Base-by-base conservation (phyloP, 164 flowering plant species). In the Dillenia suffruticosa region DNA sequence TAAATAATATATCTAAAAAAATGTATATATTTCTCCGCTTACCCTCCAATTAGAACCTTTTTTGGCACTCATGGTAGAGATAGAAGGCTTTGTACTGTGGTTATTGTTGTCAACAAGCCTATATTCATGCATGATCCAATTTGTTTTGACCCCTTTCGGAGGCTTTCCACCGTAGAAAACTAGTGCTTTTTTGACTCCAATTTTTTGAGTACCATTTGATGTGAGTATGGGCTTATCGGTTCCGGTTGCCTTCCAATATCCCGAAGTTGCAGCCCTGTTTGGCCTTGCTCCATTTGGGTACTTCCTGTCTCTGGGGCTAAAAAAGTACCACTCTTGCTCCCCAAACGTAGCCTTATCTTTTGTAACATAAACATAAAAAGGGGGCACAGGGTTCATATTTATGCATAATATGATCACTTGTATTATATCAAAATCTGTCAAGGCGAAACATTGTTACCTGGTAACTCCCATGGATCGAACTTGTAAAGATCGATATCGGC, bases 391-490 rank as follows among this genome's bases (percentile, higher is more conserved):
- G 5, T 6, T 4, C 40, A 32, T 32, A 32, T 32, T 6, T 32
- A 32, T 32, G 40, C 40, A 32, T 32, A 32, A 4, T 26, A 32
- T 32, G 40, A 32, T 32, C 40, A 32, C 40, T 32, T 4, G 6
- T 4, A 32, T 32, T 4, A 32, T 32, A 7, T 32, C 40, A 32
- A 32, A 32, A 32, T 32, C 40, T 5, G 40, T 32, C 40, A 32
- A 32, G 40, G 7, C 4, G 40, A 58, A 12, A 17, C 40, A 22
- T 17, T 16, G 12, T 49, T 69, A 69, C 71, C 66, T 22, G 88
- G 88, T 1, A 83, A 76, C 68, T 83, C 88, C 88, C 88, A 83
- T 10, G 88, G 88, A 70, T 83, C 85, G 19, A 79, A 81, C 67
- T 83, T 83, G 72, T 81, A 84, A 14, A 80, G 77, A 61, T 82